Base-by-base conservation (phyloP, 176 grass and related monocot genomes). In the Calamus simplicifolius region DNA sequence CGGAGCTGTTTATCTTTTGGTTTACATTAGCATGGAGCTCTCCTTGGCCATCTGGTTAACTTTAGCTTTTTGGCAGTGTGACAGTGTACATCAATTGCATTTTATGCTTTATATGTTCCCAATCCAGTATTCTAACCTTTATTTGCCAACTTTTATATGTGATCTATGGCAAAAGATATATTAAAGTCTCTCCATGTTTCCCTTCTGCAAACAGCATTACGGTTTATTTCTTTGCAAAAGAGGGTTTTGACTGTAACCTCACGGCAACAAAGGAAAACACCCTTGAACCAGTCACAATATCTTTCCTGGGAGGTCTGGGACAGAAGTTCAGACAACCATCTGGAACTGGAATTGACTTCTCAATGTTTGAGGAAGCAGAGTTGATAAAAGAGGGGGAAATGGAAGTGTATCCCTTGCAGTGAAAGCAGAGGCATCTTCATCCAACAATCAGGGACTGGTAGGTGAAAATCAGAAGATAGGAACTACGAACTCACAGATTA, bases 241-340 rank as follows among this genome's bases (percentile, higher is more conserved):
- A 97, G 81, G 85, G 81, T 52, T 53, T 78, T 25, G 69, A 83
- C 57, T 98, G 88, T 68, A 77, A 98, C 53, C 49, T 98, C 49
- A 74, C 73, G 23, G 57, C 81, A 3, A 77, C 59, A 4, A 98
- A 92, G 62, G 81, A 78, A 23, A 81, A 89, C 63, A 54, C 83
- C 19, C 72, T 88, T 59, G 77, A 85, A 57, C 94, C 87, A 35
- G 58, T 98, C 62, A 92, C 76, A 56, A 74, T 98, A 54, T 80
- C 69, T 54, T 98, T 98, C 67, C 78, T 83, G 58, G 78, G 89
- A 79, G 94, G 94, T 59, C 84, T 98, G 67, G 88, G 85, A 65
- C 87, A 98, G 74, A 92, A 89, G 64, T 98, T 98, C 61, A 84
- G 66, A 35, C 88, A 98, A 64, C 85, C 88, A 69, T 93, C 87